A percentile compares a stretch with the other conserved stretches of the same genome.
These are phyloP conservation scores for Tricholoma bakamatsutake DNA, from an alignment of 768 basidiomycete genomes.

Conservation along the genomic window DNA sequence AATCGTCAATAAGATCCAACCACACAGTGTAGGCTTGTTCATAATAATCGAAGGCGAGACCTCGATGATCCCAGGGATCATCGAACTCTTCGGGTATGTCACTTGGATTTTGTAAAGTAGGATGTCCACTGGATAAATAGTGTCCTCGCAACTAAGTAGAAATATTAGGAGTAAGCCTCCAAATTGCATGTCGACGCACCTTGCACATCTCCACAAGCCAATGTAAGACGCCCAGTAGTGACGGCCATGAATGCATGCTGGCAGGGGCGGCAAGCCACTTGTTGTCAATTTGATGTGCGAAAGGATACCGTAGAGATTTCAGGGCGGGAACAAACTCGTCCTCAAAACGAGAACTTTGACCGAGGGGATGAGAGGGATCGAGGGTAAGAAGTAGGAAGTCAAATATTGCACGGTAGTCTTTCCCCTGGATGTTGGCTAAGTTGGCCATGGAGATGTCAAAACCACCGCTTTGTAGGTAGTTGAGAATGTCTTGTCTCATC, in stretches of 20 bases:
- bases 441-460: conserved; percentile 66
- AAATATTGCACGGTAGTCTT: conserved; percentile 84
- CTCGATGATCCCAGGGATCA: conserved; percentile 65
- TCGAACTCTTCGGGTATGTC: conserved; percentile 72
- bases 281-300: conserved; percentile 68
- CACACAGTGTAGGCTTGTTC: conserved; percentile 63
- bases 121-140: conserved; percentile 59
- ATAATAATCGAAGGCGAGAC: conserved; percentile 73
- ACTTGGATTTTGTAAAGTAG: conserved; percentile 57
- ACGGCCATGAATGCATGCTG: conserved; percentile 89
- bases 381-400: conserved; percentile 65
- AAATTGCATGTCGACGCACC: conserved; percentile 37
- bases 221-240: conserved; percentile 79
- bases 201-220: conserved; percentile 88
- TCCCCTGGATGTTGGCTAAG: conserved; percentile 73
- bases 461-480: conserved; percentile 60
- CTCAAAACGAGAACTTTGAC: conserved; percentile 50
- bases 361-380: conserved; percentile 63
- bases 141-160: conserved; percentile 30
- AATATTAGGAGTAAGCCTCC: background rate
- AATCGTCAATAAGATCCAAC: conserved; percentile 61
- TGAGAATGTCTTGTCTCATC: conserved; percentile 72
- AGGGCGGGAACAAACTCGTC: conserved; percentile 79
- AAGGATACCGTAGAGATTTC: conserved; percentile 78
- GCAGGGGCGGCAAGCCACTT: conserved; percentile 88